These are phyloP conservation scores for Fomitopsis schrenkii DNA, from an alignment of 1,284 basidiomycete genomes.

Conservation along the genomic window DNA sequence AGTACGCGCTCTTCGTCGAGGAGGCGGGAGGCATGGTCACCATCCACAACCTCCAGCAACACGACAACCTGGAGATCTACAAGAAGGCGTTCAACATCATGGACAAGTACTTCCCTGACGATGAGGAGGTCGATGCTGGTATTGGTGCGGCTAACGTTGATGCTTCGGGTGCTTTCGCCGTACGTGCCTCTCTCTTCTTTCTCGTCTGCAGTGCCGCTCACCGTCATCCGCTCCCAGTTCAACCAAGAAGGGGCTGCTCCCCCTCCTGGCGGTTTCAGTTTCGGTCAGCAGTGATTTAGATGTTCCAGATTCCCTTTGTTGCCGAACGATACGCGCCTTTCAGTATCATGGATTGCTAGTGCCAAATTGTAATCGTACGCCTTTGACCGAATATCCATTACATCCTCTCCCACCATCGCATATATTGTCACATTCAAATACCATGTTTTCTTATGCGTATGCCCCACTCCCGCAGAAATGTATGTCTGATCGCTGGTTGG, in stretches of 20 bases:
- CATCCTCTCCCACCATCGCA: background rate
- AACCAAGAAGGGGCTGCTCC: conserved; percentile 80
- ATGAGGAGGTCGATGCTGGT: conserved; percentile 79
- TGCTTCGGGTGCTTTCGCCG: conserved; percentile 86
- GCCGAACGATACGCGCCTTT: background rate
- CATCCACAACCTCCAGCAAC: conserved; percentile 98
- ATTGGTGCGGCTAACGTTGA: conserved; percentile 83
- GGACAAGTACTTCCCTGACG: conserved; percentile 93
- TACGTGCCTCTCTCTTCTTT: conserved; percentile 38
- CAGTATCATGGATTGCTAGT: conserved; percentile 1
- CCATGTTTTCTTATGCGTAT: background rate
- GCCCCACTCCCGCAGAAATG: background rate
- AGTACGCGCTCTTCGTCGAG: conserved; percentile 94
- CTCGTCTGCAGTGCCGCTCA: background rate
- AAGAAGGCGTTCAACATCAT: conserved; percentile 99
- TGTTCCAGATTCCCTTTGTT: conserved; percentile 1
- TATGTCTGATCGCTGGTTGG: background rate
- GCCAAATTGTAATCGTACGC: conserved; percentile 1
- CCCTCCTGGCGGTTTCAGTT: conserved; percentile 93
- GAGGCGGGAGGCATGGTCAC: conserved; percentile 99
- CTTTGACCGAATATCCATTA: background rate
- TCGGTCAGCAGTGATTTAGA: conserved; percentile 45
- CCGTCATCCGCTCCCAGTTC: conserved; percentile 47
- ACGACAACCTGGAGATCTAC: conserved; percentile 99
- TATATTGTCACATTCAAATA: background rate